Base-by-base conservation (phyloP, 495 filamentous ascomycete species). In the Hypoxylon intermedium region DNA sequence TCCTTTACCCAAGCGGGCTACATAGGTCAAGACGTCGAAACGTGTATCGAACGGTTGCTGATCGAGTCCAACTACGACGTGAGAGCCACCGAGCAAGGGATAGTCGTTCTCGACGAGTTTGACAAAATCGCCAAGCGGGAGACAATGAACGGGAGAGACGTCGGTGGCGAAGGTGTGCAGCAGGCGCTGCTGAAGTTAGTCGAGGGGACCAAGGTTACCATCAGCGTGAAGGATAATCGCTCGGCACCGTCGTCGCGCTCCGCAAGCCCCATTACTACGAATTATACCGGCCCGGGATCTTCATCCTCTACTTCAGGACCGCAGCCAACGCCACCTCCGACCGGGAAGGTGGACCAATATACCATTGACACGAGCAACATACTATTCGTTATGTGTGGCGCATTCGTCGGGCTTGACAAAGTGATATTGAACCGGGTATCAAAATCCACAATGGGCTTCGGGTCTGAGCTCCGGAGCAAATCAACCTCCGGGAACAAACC, bases 1-100 rank as follows among this genome's bases (percentile, higher is more conserved):
- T 88, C 94, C 3, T 93, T 98, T 60, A 98, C 94, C 1, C 92
- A 97, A 78, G 92, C 94, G 5, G 94, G 94, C 11, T 98, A 98
- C 68, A 96, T 98, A 53, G 94, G 94, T 52, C 93, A 97, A 69
- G 94, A 98, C 68, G 93, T 89, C 38, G 94, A 98, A 66, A 85
- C 90, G 0, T 96, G 92, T 65, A 90, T 98, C 15, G 90, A 96
- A 64, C 84, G 93, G 20, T 81, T 98, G 24, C 78, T 98, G 6
- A 88, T 92, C 54, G 93, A 95, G 44, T 88, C 93, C 15, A 90
- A 95, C 72, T 96, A 96, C 77, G 89, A 96, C 64, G 85, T 94
- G 15, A 85, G 87, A 48, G 86, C 88, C 37, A 89, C 91, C 24
- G 94, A 98, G 70, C 84, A 88, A 24, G 94, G 94, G 7, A 98